A percentile compares a stretch with the other conserved stretches of the same genome.
Evolutionary conservation across 225 moss, liverwort and hornwort species (phyloP).

Genomic region (Climacium dendroides): DNA sequence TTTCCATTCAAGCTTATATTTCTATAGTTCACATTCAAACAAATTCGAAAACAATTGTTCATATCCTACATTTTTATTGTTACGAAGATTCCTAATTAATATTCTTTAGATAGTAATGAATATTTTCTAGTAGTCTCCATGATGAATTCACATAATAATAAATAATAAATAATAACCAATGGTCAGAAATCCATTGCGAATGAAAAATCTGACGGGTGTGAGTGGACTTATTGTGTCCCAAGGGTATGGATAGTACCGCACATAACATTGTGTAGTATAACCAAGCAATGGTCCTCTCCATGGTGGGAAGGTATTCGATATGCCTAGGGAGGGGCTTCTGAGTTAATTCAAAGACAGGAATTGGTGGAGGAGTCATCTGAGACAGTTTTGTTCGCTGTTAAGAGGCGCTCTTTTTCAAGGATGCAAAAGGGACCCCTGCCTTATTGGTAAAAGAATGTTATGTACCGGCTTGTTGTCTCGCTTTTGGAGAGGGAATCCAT

Average conservation of each 20-base stretch:
- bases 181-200: accelerated
- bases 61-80: accelerated
- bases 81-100: neutral
- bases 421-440: neutral
- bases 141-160: neutral
- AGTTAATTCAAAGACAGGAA: neutral
- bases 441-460: neutral
- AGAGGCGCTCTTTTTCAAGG: neutral
- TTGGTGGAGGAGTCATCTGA: neutral
- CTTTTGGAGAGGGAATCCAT: neutral
- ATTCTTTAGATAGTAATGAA: neutral
- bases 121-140: neutral
- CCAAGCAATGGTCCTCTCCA: neutral
- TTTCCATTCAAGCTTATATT: neutral
- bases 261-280: neutral
- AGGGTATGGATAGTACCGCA: no score
- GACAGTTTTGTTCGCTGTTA: no score
- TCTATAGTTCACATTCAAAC: neutral
- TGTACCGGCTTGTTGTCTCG: no score
- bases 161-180: neutral
- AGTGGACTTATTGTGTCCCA: neutral
- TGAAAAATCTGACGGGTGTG: neutral
- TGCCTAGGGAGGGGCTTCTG: neutral
- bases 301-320: neutral
- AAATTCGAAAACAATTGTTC: neutral